phyloP scores from a whole-genome alignment of 257 asterid species.

The Pogostemon cablin region DNA sequence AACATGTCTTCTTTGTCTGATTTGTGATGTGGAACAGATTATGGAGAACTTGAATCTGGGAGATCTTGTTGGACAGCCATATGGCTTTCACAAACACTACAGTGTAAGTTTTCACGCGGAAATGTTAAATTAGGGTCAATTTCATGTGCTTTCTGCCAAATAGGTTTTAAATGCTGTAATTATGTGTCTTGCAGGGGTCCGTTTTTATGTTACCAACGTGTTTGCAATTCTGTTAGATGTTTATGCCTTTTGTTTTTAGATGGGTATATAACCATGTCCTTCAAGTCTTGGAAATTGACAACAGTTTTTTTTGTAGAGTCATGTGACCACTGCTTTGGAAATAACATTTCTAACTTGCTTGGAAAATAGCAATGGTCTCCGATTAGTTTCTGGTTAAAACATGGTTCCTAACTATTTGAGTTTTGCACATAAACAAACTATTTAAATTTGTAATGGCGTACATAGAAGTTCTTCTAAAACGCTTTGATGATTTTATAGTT shows the following conservation, averaged over 20 bases:
- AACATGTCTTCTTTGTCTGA: conserved; percentile 29
- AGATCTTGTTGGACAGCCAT: conserved; percentile 80
- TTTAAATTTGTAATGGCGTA: not conserved
- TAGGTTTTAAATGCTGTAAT: conserved; percentile 1
- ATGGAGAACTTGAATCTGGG: conserved; percentile 74
- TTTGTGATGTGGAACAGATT: conserved; percentile 56
- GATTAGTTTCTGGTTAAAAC: conserved; percentile 3
- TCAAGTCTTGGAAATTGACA: conserved; percentile 6
- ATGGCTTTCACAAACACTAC: conserved; percentile 90
- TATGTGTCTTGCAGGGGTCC: conserved; percentile 20
- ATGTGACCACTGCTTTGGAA: conserved; percentile 13
- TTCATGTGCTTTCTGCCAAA: conserved; percentile 18
- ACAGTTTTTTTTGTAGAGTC: conserved; percentile 18
- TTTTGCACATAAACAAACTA: not conserved
- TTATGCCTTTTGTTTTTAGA: not conserved
- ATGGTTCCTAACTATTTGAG: not conserved
- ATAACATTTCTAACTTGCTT: not conserved
- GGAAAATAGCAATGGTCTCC: not conserved
- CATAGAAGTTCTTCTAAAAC: conserved; percentile 11
- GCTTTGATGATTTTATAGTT: conserved; percentile 25
- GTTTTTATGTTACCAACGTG: not conserved
- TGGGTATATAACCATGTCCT: conserved; percentile 9
- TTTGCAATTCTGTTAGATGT: not conserved
- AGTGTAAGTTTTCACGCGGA: conserved; percentile 49
- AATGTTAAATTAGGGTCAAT: conserved; percentile 22